Percentiles rank a stretch among this genome's conserved stretches.
Conservation (phyloP, 2,329 filamentous ascomycete genomes). For the Aureobasidium namibiae region DNA sequence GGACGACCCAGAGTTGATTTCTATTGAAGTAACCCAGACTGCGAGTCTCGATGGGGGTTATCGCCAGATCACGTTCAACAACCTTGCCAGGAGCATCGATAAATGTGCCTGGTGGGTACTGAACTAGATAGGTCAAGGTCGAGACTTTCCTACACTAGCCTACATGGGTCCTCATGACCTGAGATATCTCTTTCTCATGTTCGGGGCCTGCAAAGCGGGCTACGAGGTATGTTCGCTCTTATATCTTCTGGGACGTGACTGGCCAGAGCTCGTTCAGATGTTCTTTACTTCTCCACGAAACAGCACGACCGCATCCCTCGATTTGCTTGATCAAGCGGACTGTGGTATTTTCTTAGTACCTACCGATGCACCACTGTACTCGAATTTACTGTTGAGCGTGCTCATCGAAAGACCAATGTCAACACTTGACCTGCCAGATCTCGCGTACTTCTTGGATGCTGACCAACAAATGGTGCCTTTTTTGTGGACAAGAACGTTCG, state of each 20-base stretch:
- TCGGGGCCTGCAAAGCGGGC: not conserved
- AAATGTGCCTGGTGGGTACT: conserved; percentile 10
- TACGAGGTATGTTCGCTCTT: not conserved
- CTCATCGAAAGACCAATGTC: not conserved
- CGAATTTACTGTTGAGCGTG: not conserved
- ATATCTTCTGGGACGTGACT: not conserved
- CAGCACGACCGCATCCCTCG: not conserved
- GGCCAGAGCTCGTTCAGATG: not conserved
- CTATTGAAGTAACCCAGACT: not conserved
- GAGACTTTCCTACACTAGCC: not conserved
- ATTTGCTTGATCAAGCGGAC: not conserved
- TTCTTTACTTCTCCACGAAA: not conserved
- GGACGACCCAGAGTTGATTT: not conserved
- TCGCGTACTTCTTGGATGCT: not conserved
- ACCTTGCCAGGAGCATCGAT: not conserved
- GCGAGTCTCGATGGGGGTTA: not conserved
- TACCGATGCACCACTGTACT: not conserved
- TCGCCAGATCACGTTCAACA: not conserved
- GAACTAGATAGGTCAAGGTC: not conserved
- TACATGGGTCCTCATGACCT: conserved; percentile 1
- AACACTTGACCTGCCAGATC: not conserved
- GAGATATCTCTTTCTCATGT: not conserved
- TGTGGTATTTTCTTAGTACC: not conserved
- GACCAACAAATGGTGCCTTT: not conserved
- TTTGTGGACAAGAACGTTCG: not conserved